A percentile compares a stretch with the other conserved stretches of the same genome.
Evolutionary conservation across 2,329 filamentous ascomycete genomes (phyloP).

Genomic region (Sphaceloma murrayae): DNA sequence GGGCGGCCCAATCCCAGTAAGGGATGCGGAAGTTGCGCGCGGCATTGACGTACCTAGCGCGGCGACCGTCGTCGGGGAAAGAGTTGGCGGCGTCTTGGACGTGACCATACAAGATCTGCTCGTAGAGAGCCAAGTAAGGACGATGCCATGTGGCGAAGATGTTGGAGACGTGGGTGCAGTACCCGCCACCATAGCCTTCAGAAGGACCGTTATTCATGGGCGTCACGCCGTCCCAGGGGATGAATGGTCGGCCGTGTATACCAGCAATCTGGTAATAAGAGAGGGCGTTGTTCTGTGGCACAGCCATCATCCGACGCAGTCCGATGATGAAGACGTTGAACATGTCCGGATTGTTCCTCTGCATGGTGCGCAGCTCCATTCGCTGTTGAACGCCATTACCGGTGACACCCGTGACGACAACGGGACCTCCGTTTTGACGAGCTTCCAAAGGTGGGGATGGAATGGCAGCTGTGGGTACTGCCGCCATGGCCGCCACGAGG

Average conservation of each 20-base stretch:
- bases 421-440: constrained; percentile 16
- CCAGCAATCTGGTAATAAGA: constrained; percentile 75
- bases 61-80: constrained; percentile 32
- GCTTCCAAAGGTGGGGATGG: background rate
- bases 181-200: constrained; percentile 51
- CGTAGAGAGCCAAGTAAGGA: constrained; percentile 59
- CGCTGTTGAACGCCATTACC: constrained; percentile 36
- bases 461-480: background rate
- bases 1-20: constrained; percentile 42
- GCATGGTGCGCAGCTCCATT: constrained; percentile 58
- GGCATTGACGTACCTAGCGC: constrained; percentile 33
- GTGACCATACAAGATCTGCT: constrained; percentile 39
- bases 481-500: constrained; percentile 14
- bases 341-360: constrained; percentile 49
- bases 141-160: constrained; percentile 78
- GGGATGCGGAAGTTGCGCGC: constrained; percentile 36
- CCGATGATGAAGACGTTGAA: constrained; percentile 72
- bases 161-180: constrained; percentile 66
- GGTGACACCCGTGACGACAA: constrained; percentile 27
- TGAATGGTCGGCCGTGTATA: constrained; percentile 67
- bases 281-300: constrained; percentile 52
- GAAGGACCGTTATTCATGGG: constrained; percentile 18
- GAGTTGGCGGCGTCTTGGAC: constrained; percentile 34
- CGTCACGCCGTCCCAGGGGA: constrained; percentile 45
- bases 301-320: constrained; percentile 60